Conservation (phyloP, 306 rosid species). For the Pterocarpus macrocarpus region DNA sequence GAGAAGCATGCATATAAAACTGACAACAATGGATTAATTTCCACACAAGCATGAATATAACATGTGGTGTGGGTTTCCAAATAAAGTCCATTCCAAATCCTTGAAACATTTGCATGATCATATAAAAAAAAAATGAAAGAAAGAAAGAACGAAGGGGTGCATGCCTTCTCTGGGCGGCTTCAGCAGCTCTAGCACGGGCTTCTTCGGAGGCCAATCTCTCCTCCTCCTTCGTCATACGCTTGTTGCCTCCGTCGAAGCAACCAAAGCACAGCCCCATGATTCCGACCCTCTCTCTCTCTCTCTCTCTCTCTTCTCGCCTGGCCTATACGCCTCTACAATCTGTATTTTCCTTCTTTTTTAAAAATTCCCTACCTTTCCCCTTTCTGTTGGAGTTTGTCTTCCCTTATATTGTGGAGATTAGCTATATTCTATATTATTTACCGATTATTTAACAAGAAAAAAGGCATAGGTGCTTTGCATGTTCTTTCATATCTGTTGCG, state of each 20-base stretch:
- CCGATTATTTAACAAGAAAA: neutral
- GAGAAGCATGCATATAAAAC: conserved; percentile 19
- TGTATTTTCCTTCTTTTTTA: neutral
- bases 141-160: too few species aligned
- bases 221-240: conserved; percentile 74
- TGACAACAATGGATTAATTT: neutral
- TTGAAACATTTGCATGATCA: neutral
- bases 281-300: neutral
- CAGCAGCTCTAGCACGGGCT: conserved; percentile 87
- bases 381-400: conserved; percentile 20
- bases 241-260: conserved; percentile 81
- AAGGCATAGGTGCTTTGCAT: neutral
- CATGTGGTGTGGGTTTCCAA: neutral
- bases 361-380: conserved; percentile 1
- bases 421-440: neutral
- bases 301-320: neutral
- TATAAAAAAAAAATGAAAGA: neutral
- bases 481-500: neutral
- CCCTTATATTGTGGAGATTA: conserved; percentile 41
- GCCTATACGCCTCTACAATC: conserved; percentile 21
- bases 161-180: conserved; percentile 90
- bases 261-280: conserved; percentile 80
- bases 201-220: conserved; percentile 85
- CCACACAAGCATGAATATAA: neutral
- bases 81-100: neutral